Base-by-base conservation (phyloP, 2,329 filamentous ascomycete species). In the Epicoccum nigrum region DNA sequence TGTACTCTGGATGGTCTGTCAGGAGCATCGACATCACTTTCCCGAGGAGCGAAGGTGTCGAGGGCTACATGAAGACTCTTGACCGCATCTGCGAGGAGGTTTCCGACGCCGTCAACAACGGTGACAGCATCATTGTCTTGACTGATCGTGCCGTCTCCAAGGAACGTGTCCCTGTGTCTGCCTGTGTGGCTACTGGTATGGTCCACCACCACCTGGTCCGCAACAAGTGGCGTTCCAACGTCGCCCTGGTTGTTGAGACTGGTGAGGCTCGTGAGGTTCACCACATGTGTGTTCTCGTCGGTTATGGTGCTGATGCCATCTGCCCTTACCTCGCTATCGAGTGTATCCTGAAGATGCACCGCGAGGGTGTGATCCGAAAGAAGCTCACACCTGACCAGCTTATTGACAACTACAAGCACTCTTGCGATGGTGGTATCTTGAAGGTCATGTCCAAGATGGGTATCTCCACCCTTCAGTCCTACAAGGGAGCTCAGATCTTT, bases 381-480 rank as follows among this genome's bases (percentile, higher is more conserved):
- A 89, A 94, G 74, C 79, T 96, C 34, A 83, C 83, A 16, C 85
- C 94, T 51, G 87, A 96, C 55, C 83, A 87, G 65, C 85, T 97
- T 49, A 92, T 97, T 62, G 86, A 88, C 66, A 97, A 97, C 79
- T 97, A 97, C 83, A 96, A 95, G 79, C 90, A 95, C 75, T 97
- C 93, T 56, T 93, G 90, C 66, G 92, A 97, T 63, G 93, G 93
- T 69, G 93, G 93, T 78, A 96, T 97, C 59, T 81, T 97, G 59
- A 97, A 97, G 77, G 93, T 97, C 73, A 97, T 97, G 93, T 94
- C 89, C 74, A 97, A 97, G 82, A 97, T 97, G 93, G 93, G 93
- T 79, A 97, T 97, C 59, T 97, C 93, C 6, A 97, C 93, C 25
- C 81, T 97, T 37, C 91, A 93, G 69, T 93, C 89, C 62, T 97